A percentile compares a stretch with the other conserved stretches of the same genome.
These are phyloP conservation scores for Xylaria curta DNA, from an alignment of 495 filamentous ascomycete species.

Conservation along the genomic window DNA sequence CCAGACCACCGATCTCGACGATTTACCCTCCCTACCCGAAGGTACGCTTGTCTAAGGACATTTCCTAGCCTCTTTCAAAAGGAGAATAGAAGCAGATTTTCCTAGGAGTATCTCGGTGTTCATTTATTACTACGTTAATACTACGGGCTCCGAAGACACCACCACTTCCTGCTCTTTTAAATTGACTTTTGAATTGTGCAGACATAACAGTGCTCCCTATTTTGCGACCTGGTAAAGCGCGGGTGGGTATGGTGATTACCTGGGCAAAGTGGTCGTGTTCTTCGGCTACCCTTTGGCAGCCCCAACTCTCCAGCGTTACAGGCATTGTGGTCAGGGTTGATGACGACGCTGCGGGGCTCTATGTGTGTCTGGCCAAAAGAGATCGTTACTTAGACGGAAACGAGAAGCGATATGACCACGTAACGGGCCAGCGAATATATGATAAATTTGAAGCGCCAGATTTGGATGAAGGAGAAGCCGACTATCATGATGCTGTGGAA, in stretches of 20 bases:
- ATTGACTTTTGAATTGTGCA: conserved; percentile 22
- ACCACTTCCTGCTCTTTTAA: background rate
- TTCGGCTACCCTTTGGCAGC: conserved; percentile 77
- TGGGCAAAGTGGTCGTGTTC: conserved; percentile 81
- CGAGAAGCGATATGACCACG: conserved; percentile 52
- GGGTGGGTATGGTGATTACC: conserved; percentile 72
- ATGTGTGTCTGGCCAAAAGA: conserved; percentile 71
- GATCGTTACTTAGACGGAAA: conserved; percentile 64
- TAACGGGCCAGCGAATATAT: conserved; percentile 51
- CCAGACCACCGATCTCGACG: conserved; percentile 51
- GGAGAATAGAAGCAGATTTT: background rate
- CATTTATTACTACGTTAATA: background rate
- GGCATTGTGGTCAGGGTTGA: conserved; percentile 63
- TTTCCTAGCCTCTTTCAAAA: background rate
- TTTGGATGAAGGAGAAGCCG: conserved; percentile 42
- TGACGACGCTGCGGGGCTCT: conserved; percentile 53
- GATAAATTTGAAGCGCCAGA: conserved; percentile 55
- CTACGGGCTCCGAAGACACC: background rate
- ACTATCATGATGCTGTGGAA: conserved; percentile 26
- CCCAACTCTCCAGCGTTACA: conserved; percentile 70
- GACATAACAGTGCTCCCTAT: conserved; percentile 53
- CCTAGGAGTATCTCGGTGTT: background rate
- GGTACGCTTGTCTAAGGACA: conserved; percentile 51
- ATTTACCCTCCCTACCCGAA: conserved; percentile 71
- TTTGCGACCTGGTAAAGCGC: conserved; percentile 60